Base-by-base conservation (phyloP, 352 stramenopile species). In the Globisporangium emineosum region DNA sequence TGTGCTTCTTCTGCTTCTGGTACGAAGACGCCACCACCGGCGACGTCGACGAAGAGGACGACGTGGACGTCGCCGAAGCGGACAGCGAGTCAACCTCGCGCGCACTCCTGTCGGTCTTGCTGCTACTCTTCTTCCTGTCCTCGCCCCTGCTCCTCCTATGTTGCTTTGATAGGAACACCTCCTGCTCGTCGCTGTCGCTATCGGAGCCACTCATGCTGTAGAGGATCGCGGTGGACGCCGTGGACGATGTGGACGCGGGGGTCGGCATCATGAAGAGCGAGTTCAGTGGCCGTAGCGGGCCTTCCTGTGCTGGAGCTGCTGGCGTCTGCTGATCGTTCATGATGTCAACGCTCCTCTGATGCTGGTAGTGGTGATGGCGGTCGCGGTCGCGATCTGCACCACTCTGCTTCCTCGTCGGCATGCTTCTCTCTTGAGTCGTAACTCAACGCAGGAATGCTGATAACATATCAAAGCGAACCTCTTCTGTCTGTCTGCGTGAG, bases 221-320 rank as follows among this genome's bases (percentile, higher is more conserved):
- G 40, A 61, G 23, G n/a, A 47, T 49, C 27, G 32, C 42, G 37
- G 61, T 62, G 15, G 60, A 60, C 49, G 49, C 50, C 15, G 60
- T 55, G 12, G 60, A 60, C 1, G 61, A 57, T 10, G 61, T 57
- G 21, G 61, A 67, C 23, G 30, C 43, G 35, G 61, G 53, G 23
- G 61, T 62, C 17, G 61, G 40, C 61, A 54, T 57, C 52, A 62
- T 23, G 30, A 32, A 29, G 30, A 60, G 42, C 42, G 61, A 30
- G 21, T 54, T 13, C 6, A 61, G 61, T 15, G 61, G 35, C 12
- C 23, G 59, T 15, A 59, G 35, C 30, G 43, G 27, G 4, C 19
- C 17, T 9, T 37, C 51, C 4, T 57, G 51, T 19, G 17, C 12
- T 23, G 3, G 15, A 17, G 29, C 29, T 19, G 29, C 51, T 32